phyloP scores from a whole-genome alignment of 169 alveolate species.

The Eimeria nieschulzi region DNA sequence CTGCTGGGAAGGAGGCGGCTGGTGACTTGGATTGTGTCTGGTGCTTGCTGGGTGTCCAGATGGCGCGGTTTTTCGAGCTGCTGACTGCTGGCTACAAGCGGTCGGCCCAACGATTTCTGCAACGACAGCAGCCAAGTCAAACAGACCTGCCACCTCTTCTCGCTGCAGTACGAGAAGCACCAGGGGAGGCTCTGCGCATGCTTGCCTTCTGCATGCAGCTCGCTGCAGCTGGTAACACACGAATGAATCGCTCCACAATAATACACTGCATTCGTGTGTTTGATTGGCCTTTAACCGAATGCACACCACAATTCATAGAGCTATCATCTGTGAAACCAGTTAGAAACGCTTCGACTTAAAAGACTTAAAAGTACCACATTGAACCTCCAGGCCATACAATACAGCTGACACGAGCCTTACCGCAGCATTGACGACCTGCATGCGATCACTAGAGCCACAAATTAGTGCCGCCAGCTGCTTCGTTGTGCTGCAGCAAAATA shows the following conservation, averaged over 20 bases:
- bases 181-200: not conserved
- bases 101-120: slow-evolving; percentile 43
- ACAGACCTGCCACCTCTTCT: slow-evolving; percentile 32
- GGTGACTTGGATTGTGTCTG: slow-evolving; percentile 21
- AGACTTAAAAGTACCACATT: too few relatives aligned
- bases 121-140: slow-evolving; percentile 59
- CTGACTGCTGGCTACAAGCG: slow-evolving; percentile 28
- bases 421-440: slow-evolving; percentile 37
- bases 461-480: slow-evolving; percentile 54
- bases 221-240: slow-evolving; percentile 32
- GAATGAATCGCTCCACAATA: too few relatives aligned
- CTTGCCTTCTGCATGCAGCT: slow-evolving; percentile 26
- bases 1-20: slow-evolving; percentile 15
- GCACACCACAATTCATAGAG: too few relatives aligned
- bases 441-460: slow-evolving; percentile 44
- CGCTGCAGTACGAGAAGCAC: slow-evolving; percentile 23
- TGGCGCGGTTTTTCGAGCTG: not conserved
- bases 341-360: too few relatives aligned
- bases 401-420: not conserved
- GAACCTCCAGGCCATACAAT: too few relatives aligned
- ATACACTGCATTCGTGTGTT: too few relatives aligned
- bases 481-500: slow-evolving; percentile 41
- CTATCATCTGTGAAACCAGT: too few relatives aligned
- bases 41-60: slow-evolving; percentile 30
- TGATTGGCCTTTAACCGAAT: too few relatives aligned